Percentiles rank a stretch among this genome's conserved stretches.
phyloP scores from a whole-genome alignment of 225 moss, liverwort and hornwort species.

The Polytrichum commune region DNA sequence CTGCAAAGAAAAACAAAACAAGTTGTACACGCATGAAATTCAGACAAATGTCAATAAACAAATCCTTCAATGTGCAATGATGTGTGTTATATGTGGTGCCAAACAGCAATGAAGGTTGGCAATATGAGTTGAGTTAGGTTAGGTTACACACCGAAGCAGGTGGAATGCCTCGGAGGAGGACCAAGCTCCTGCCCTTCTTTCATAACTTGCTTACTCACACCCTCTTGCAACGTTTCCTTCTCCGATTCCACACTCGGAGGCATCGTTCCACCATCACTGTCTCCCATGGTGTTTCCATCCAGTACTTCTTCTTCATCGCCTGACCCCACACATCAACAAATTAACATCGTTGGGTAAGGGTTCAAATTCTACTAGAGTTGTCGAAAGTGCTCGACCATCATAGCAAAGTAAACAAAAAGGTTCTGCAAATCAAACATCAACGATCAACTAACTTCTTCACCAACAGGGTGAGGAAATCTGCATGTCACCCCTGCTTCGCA shows the following conservation, averaged over 20 bases:
- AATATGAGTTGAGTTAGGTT: not conserved
- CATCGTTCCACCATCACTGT: slow-evolving; percentile 53
- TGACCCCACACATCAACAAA: not conserved
- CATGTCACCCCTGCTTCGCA: no score
- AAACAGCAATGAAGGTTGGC: no score
- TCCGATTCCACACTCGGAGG: slow-evolving; percentile 72
- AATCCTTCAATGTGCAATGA: not conserved
- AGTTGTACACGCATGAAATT: no score
- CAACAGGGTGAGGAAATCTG: no score
- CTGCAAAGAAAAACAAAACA: slow-evolving; percentile 22
- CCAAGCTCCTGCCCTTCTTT: slow-evolving; percentile 70
- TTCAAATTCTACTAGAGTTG: no score
- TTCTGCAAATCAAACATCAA: no score
- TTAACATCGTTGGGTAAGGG: no score
- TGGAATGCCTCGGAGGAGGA: slow-evolving; percentile 79
- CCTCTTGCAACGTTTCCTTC: slow-evolving; percentile 49
- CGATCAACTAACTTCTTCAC: no score
- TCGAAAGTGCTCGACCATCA: no score
- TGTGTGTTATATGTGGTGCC: no score
- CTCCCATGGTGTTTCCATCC: slow-evolving; percentile 18
- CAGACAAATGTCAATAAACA: no score
- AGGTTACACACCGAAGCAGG: slow-evolving; percentile 75
- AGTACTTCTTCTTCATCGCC: not conserved
- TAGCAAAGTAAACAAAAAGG: no score
- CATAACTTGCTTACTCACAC: slow-evolving; percentile 81